Percentiles rank a stretch among this genome's conserved stretches.
Evolutionary conservation across 352 stramenopile genomes (phyloP).

Genomic region (Halophytophthora batemanensis): DNA sequence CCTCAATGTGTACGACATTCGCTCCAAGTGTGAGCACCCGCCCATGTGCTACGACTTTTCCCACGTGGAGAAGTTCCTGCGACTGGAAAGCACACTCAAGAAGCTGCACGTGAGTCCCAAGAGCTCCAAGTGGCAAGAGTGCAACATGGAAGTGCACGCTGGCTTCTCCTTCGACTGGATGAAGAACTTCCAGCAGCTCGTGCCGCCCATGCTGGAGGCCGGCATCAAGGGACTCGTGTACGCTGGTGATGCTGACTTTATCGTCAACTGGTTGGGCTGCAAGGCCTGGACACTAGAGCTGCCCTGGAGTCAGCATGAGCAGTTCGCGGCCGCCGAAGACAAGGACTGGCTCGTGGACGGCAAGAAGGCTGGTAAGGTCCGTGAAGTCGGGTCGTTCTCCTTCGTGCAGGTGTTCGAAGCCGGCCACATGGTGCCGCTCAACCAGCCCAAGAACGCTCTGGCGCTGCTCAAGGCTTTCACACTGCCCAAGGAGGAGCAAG

Average conservation of each 20-base stretch:
- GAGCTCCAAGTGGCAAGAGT: slow-evolving; percentile 86
- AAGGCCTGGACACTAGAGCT: slow-evolving; percentile 94
- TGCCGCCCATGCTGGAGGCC: slow-evolving; percentile 90
- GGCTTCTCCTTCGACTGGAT: slow-evolving; percentile 96
- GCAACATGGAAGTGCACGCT: slow-evolving; percentile 95
- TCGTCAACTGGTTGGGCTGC: slow-evolving; percentile 98
- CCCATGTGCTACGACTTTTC: slow-evolving; percentile 96
- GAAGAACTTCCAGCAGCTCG: slow-evolving; percentile 93
- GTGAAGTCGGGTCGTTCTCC: slow-evolving; percentile 65
- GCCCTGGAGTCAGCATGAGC: slow-evolving; percentile 84
- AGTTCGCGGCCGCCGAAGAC: slow-evolving; percentile 50
- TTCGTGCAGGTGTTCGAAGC: slow-evolving; percentile 96
- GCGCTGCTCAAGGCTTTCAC: slow-evolving; percentile 94
- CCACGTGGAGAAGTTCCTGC: slow-evolving; percentile 89
- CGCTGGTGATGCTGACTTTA: slow-evolving; percentile 96
- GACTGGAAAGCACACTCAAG: slow-evolving; percentile 72
- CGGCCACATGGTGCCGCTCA: slow-evolving; percentile 95
- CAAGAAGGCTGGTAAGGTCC: slow-evolving; percentile 58
- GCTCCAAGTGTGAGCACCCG: slow-evolving; percentile 85
- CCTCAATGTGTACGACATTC: slow-evolving; percentile 90
- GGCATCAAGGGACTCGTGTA: slow-evolving; percentile 94
- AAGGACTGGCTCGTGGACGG: slow-evolving; percentile 61
- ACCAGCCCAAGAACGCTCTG: slow-evolving; percentile 93
- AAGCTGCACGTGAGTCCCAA: slow-evolving; percentile 86
- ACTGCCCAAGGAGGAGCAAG: slow-evolving; percentile 27